Evolutionary conservation across 176 grass and related monocot genomes (phyloP).

Genomic region (Hyparrhenia diplandra): DNA sequence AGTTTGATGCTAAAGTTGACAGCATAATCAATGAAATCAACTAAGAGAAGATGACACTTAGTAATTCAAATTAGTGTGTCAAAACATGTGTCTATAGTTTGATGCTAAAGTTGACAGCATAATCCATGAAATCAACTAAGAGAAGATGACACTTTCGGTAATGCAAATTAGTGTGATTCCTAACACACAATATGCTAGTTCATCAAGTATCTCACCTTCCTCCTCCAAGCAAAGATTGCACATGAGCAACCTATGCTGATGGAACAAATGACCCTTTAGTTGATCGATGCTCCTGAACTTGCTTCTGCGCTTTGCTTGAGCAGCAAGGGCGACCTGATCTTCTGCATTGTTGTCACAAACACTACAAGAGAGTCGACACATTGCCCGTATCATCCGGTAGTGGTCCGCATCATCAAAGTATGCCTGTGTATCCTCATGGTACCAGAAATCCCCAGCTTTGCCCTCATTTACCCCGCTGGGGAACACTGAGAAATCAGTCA

Average conservation of each 20-base stretch:
- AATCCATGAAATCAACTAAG: not conserved
- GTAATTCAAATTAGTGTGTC: not conserved
- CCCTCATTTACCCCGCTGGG: slow-evolving; percentile 47
- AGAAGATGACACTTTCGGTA: not conserved
- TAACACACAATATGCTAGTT: not conserved
- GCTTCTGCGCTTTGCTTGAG: slow-evolving; percentile 57
- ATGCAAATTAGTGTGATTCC: not conserved
- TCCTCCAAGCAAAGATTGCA: slow-evolving; percentile 86
- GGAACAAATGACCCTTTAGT: slow-evolving; percentile 84
- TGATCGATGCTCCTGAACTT: slow-evolving; percentile 89
- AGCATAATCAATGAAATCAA: not conserved
- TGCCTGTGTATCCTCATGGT: slow-evolving; percentile 84
- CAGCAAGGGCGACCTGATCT: slow-evolving; percentile 42
- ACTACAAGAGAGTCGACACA: slow-evolving; percentile 95
- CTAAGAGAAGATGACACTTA: not conserved
- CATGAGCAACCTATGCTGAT: slow-evolving; percentile 72
- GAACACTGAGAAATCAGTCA: slow-evolving; percentile 76
- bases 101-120: not conserved
- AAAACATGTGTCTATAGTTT: not conserved
- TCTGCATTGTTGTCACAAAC: slow-evolving; percentile 69
- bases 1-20: not conserved
- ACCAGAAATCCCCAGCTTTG: slow-evolving; percentile 73
- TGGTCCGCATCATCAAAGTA: slow-evolving; percentile 86
- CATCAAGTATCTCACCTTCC: slow-evolving; percentile 60
- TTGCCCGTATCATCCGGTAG: slow-evolving; percentile 88